Percentiles rank a stretch among this genome's conserved stretches.
Conservation (phyloP, 169 alveolate genomes). For the Eimeria praecox region DNA sequence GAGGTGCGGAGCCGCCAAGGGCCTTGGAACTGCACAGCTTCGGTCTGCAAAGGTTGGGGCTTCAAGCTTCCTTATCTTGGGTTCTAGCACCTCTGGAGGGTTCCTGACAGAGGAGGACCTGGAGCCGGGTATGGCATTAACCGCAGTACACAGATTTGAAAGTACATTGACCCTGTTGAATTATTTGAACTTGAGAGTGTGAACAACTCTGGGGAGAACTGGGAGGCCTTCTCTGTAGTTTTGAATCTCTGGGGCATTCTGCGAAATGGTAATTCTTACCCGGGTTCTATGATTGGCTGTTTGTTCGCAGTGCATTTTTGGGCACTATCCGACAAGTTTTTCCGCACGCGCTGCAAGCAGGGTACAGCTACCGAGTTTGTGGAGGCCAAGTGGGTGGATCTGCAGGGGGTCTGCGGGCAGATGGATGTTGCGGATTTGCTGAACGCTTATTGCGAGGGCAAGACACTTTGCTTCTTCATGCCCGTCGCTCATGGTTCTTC, state of each 20-base stretch:
- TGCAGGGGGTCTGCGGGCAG: slow-evolving; percentile 17
- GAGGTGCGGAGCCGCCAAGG: slow-evolving; percentile 66
- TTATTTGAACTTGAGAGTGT: not conserved
- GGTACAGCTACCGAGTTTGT: slow-evolving; percentile 47
- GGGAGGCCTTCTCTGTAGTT: not conserved
- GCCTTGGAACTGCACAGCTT: slow-evolving; percentile 67
- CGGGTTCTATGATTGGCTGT: not conserved
- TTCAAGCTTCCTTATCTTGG: slow-evolving; percentile 18
- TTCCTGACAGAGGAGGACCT: slow-evolving; percentile 36
- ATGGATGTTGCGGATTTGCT: slow-evolving; percentile 45
- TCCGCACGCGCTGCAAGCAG: slow-evolving; percentile 56
- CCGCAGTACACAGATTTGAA: not conserved
- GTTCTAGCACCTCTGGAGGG: not conserved
- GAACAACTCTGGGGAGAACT: not conserved
- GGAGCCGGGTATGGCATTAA: slow-evolving; percentile 51
- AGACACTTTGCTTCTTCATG: slow-evolving; percentile 15
- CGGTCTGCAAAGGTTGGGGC: slow-evolving; percentile 34
- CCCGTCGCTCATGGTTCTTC: not conserved
- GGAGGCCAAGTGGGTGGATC: slow-evolving; percentile 52
- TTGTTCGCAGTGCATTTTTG: slow-evolving; percentile 54
- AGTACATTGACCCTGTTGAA: not conserved
- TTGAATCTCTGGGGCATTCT: not conserved
- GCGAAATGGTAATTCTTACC: not conserved
- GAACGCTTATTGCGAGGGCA: slow-evolving; percentile 38
- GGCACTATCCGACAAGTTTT: slow-evolving; percentile 16